Percentiles rank a stretch among this genome's conserved stretches.
phyloP scores from a whole-genome alignment of 2,329 filamentous ascomycete species.

The Helotiales sp. region DNA sequence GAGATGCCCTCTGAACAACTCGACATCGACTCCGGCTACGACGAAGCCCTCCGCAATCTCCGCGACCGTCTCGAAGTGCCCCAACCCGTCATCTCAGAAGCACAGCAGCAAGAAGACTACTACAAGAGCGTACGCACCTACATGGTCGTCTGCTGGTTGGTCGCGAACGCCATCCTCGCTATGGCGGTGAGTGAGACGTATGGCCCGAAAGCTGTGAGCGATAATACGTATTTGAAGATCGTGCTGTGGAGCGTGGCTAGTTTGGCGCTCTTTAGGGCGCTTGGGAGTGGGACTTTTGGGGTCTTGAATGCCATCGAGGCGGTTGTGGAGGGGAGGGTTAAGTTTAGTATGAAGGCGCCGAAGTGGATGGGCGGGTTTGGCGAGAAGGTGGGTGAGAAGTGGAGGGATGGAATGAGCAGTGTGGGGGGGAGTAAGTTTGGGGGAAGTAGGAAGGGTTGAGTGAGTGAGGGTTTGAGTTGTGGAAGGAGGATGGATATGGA shows the following conservation, averaged over 20 bases:
- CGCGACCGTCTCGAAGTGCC: conserved; percentile 89
- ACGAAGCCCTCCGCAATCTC: conserved; percentile 94
- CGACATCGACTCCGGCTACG: conserved; percentile 96
- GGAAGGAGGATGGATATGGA: neutral
- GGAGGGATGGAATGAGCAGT: conserved; percentile 40
- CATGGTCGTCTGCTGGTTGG: conserved; percentile 96
- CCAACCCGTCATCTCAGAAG: conserved; percentile 63
- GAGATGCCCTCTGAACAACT: conserved; percentile 98
- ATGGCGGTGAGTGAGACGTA: conserved; percentile 94
- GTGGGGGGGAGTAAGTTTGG: conserved; percentile 36
- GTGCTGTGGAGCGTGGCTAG: conserved; percentile 91
- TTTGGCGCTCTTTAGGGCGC: conserved; percentile 83
- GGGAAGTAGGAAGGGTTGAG: neutral
- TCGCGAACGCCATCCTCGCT: conserved; percentile 87
- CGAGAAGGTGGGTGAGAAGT: conserved; percentile 36
- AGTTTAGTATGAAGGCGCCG: conserved; percentile 40
- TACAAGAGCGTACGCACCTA: conserved; percentile 97
- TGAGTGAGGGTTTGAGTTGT: neutral
- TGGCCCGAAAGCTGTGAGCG: conserved; percentile 68
- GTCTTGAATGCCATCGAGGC: conserved; percentile 84
- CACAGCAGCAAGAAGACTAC: conserved; percentile 95
- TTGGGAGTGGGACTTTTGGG: conserved; percentile 82
- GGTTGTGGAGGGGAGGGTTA: conserved; percentile 82
- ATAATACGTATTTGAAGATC: conserved; percentile 90
- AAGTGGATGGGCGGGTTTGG: conserved; percentile 40